Evolutionary conservation across 306 rosid species (phyloP), one percentile per base, ranked within the genome.

Genomic region (Acacia melanoxylon): DNA sequence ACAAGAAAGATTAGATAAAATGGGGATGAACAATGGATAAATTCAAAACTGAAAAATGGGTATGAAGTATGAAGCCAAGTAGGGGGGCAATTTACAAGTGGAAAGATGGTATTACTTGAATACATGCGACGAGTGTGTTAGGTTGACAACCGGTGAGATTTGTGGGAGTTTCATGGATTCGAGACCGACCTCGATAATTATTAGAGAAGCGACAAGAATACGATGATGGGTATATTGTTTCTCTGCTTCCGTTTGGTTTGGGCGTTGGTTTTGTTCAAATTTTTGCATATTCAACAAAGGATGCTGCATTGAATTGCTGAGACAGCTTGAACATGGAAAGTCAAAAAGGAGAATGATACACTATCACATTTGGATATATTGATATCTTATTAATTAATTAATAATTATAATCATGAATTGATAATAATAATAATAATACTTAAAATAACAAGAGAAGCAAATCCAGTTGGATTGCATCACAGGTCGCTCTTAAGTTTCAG

Each of bases 141-240:
- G 94, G 97, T 90, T 88, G 85, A 76, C 86, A 85, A 82, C 87
- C 81, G 94, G 85, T 89, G 86, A 85, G 89, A 85, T 86, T 83
- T 76, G 86, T 58, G 79, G 80, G 89, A 54, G 84, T 71, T 83
- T 82, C 75, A 88, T 76, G 92, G 87, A 76, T 46, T 77, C 29
- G 74, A 84, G 87, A 88, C 92, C 63, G 88, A 88, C 54, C 82
- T 2, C 41, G 35, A 70, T 54, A 68, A 66, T 71, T 37, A 54
- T 71, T 37, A 44, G 3, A 62, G 44, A 73, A 17, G 51, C 16
- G 67, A 49, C 24, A 33, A 59, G 15, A 58, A 33, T 37, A 5
- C 8, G 17, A 33, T 35, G 76, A 75, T 41, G 84, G 77, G 67
- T 74, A 15, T 54, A 77, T 81, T 76, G 72, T 78, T 56, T 86